Evolutionary conservation across 805 yeast genomes (phyloP), one percentile per base, ranked within the genome.

Genomic region (Lipomyces sp.): DNA sequence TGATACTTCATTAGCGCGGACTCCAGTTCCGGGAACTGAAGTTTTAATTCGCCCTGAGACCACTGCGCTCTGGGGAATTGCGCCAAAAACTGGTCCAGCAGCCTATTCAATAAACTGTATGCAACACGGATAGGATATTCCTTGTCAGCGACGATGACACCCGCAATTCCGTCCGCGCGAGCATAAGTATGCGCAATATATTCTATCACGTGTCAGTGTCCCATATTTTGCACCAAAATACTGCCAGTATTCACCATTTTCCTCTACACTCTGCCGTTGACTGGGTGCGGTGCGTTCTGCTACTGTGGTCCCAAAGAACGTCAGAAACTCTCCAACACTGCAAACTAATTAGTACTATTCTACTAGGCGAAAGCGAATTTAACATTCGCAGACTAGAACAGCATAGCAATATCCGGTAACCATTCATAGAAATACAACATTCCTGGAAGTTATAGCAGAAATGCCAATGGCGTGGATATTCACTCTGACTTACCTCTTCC

Each of bases 111-210:
- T 66, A 95, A 82, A 1, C 98, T 90, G 79, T 92, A 94, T 0
- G 98, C 98, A 13, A 97, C 98, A 77, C 99, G 85, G 39, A 92
- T 94, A 1, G 98, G 99, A 79, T 95, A 95, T 73, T 94, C 98
- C 77, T 90, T 90, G 78, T 95, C 99, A 56, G 97, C 86, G 77
- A 95, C 90, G 68, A 95, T 80, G 42, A 95, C 97, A 69, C 97
- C 97, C 30, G 96, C 90, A 45, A 94, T 76, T 2, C 98, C 98
- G 78, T 95, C 98, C 32, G 89, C 79, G 72, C 98, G 85, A 37
- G 93, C 87, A 78, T 89, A 95, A 0, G 92, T 94, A 78, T 95
- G 98, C 5, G 97, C 98, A 8, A 91, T 84, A 78, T 95, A 94
- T 79, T 84, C 77, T 75, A 62, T 60, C 18, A 24, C 3, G 2